phyloP scores from a whole-genome alignment of 2,329 filamentous ascomycete genomes.

The Tothia fuscella region DNA sequence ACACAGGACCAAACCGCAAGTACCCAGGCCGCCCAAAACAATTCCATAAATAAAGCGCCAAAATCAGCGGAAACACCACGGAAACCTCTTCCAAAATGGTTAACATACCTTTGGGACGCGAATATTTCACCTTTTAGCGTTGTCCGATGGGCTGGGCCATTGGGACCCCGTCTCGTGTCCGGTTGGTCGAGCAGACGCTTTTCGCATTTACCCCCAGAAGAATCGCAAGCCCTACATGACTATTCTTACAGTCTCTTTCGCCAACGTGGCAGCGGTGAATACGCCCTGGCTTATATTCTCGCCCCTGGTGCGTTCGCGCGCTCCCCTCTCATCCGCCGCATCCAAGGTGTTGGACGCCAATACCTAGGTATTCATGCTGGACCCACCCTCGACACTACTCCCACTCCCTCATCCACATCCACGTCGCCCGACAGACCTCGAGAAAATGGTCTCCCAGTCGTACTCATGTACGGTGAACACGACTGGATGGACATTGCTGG shows the following conservation, averaged over 20 bases:
- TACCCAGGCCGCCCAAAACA: constrained; percentile 28
- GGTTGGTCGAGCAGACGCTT: constrained; percentile 93
- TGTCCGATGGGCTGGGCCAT: constrained; percentile 73
- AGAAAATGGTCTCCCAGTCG: constrained; percentile 64
- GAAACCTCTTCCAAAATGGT: constrained; percentile 65
- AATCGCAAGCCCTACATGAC: constrained; percentile 76
- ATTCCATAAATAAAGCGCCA: constrained; percentile 39
- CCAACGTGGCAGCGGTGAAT: constrained; percentile 85
- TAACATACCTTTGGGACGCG: constrained; percentile 90
- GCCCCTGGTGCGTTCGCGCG: constrained; percentile 89
- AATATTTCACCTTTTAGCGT: constrained; percentile 93
- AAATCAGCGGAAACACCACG: constrained; percentile 35
- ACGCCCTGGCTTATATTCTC: constrained; percentile 82
- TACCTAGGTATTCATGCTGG: constrained; percentile 23
- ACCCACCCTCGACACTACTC: constrained; percentile 12
- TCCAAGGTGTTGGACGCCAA: constrained; percentile 78
- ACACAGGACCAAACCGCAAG: constrained; percentile 54
- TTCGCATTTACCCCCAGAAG: constrained; percentile 68
- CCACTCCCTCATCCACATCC: constrained; percentile 17
- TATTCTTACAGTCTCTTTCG: constrained; percentile 93
- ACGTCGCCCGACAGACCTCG: constrained; percentile 21
- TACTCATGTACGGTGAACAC: constrained; percentile 94
- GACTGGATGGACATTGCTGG: constrained; percentile 98
- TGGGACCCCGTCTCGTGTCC: constrained; percentile 84
- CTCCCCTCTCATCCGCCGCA: constrained; percentile 73